phyloP scores from a whole-genome alignment of 208 protist species.

The Wallacemonas rigidus region DNA sequence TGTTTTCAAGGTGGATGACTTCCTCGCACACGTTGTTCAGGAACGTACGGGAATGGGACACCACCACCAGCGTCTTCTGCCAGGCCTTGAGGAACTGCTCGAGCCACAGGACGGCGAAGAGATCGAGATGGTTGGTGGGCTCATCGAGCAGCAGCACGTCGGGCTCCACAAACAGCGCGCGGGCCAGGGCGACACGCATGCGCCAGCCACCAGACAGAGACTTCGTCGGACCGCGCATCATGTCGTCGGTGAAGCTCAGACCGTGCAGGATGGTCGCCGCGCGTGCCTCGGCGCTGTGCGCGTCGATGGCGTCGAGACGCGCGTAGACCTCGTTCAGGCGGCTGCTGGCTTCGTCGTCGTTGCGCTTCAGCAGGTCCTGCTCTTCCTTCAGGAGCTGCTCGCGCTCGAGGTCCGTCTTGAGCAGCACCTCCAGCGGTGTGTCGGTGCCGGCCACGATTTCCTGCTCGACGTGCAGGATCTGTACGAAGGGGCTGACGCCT shows the following conservation, averaged over 20 bases:
- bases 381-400: conserved; percentile 91
- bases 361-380: conserved; percentile 85
- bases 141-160: conserved; percentile 97
- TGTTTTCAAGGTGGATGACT: conserved; percentile 91
- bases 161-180: conserved; percentile 96
- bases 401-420: conserved; percentile 93
- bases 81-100: conserved; percentile 96
- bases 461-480: conserved; percentile 98
- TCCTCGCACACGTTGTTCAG: conserved; percentile 96
- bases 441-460: conserved; percentile 90
- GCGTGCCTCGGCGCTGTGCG: conserved; percentile 92
- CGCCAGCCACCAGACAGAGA: conserved; percentile 95
- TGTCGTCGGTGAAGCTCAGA: conserved; percentile 94
- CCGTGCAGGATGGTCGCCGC: conserved; percentile 89
- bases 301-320: conserved; percentile 94
- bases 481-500: conserved; percentile 95
- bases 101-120: conserved; percentile 98
- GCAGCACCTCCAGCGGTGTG: conserved; percentile 90
- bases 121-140: conserved; percentile 98
- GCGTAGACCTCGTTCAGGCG: conserved; percentile 95
- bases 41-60: conserved; percentile 98
- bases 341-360: conserved; percentile 69
- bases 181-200: conserved; percentile 97
- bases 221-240: conserved; percentile 91
- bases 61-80: conserved; percentile 96